Base-by-base conservation (phyloP, 306 rosid genomes). In the Casuarina glauca region DNA sequence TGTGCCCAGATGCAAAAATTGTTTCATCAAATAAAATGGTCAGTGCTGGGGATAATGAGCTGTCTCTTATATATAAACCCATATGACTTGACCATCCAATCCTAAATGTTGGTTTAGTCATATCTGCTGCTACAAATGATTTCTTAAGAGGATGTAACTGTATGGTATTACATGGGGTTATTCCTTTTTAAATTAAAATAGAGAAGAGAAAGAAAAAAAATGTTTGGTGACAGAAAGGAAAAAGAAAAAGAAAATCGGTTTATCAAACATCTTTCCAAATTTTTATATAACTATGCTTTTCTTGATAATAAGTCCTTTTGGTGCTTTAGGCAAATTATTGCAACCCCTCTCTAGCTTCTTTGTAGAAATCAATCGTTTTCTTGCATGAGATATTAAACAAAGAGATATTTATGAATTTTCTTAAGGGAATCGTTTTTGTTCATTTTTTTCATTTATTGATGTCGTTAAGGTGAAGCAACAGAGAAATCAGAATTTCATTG, bases 401-500 rank as follows among this genome's bases (percentile, higher is more conserved):
- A 35, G 43, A 11, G 35, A 11, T 35, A 61, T 35, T 61, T 10
- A 61, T 61, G 11, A 61, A 26, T 12, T 3, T 61, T 35, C 35
- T 12, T 35, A 10, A 35, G 49, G 49, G 32, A 39, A 39, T 17
- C 6, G 15, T 15, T 38, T 15, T 39, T 12, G 35, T 26, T 42
- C 70, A 3, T 41, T 66, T 57, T 61, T 66, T 8, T 5, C 6
- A 6, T 5, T 60, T 48, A 51, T 46, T 45, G 5, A 63, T 43
- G 38, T 11, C 43, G n/a, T n/a, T 36, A 38, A 44, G 43, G 32
- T 55, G 64, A 64, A 76, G 73, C 44, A 66, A 66, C 73, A 66
- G 7, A 44, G 7, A 76, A 42, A 57, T 54, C 3, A 54, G 49
- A 69, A 26, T 77, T 60, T 55, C 60, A 69, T 77, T 26, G 62